A percentile compares a stretch with the other conserved stretches of the same genome.
Evolutionary conservation across 371 early-diverging fungal genomes (phyloP).

Genomic region (Mortierella sp.): DNA sequence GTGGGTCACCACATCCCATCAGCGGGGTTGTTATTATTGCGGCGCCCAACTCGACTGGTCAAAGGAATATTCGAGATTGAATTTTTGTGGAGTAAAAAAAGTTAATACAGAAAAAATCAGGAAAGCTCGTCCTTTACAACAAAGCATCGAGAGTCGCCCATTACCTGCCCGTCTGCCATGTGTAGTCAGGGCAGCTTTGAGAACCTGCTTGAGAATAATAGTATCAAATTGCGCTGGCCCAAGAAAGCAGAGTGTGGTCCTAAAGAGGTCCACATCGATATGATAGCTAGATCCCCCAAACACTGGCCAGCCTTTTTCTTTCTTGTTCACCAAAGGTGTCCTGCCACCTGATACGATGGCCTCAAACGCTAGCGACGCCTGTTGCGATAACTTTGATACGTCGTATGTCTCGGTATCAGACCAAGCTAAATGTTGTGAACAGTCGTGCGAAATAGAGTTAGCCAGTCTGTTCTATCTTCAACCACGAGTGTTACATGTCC

Average conservation of each 20-base stretch:
- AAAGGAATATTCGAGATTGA: too few species aligned
- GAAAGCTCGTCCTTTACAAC: neutral
- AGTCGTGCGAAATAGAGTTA: neutral
- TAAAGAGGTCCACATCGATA: slow-evolving; percentile 46
- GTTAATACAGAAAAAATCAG: neutral
- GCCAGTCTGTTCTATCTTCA: neutral
- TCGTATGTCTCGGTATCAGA: slow-evolving; percentile 38
- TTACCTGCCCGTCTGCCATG: slow-evolving; percentile 50
- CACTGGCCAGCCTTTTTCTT: slow-evolving; percentile 41
- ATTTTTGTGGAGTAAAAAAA: neutral
- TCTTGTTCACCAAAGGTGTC: slow-evolving; percentile 24
- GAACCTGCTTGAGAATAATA: slow-evolving; percentile 32
- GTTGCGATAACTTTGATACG: slow-evolving; percentile 38
- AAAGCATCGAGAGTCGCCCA: neutral
- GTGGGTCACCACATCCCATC: slow-evolving; percentile 27
- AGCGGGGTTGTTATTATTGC: slow-evolving; percentile 51
- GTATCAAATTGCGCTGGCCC: slow-evolving; percentile 45
- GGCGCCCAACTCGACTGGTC: slow-evolving; percentile 42
- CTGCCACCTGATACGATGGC: slow-evolving; percentile 40
- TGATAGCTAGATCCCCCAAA: slow-evolving; percentile 43
- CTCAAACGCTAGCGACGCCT: slow-evolving; percentile 26
- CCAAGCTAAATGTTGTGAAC: slow-evolving; percentile 26
- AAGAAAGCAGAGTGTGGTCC: slow-evolving; percentile 29
- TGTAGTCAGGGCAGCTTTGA: slow-evolving; percentile 32
- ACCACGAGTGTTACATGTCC: neutral